phyloP scores from a whole-genome alignment of 345 rosid species.

The Anacardium occidentale region DNA sequence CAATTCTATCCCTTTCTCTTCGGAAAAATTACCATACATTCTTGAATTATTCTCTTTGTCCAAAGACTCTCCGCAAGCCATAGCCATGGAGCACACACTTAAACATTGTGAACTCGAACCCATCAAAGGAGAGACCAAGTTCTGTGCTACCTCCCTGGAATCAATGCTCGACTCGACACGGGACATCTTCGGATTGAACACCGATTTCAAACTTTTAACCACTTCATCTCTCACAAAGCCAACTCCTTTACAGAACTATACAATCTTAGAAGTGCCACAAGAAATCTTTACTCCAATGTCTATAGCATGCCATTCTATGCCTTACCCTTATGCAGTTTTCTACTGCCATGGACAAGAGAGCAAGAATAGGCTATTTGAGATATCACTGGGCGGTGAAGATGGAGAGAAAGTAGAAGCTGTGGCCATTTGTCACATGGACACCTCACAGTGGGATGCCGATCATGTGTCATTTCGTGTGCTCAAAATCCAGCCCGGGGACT shows the following conservation, averaged over 20 bases:
- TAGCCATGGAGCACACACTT: slow-evolving; percentile 59
- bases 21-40: slow-evolving; percentile 42
- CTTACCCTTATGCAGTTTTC: slow-evolving; percentile 65
- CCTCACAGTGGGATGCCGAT: slow-evolving; percentile 59
- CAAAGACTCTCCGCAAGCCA: slow-evolving; percentile 57
- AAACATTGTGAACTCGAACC: slow-evolving; percentile 44
- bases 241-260: slow-evolving; percentile 43
- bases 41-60: slow-evolving; percentile 57
- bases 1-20: slow-evolving; percentile 59
- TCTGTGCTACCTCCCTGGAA: slow-evolving; percentile 67
- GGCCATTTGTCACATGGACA: slow-evolving; percentile 78
- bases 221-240: slow-evolving; percentile 28
- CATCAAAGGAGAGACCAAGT: slow-evolving; percentile 47
- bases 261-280: slow-evolving; percentile 36
- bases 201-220: slow-evolving; percentile 36
- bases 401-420: slow-evolving; percentile 51
- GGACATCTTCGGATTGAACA: slow-evolving; percentile 36
- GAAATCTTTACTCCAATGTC: slow-evolving; percentile 31
- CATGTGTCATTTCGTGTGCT: slow-evolving; percentile 64
- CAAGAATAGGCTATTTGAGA: slow-evolving; percentile 38
- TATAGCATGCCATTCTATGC: slow-evolving; percentile 63
- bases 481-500: slow-evolving; percentile 45
- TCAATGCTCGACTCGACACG: slow-evolving; percentile 60
- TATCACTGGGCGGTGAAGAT: slow-evolving; percentile 44
- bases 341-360: slow-evolving; percentile 60